Conservation (phyloP, 441 rosid genomes). For the Brassica balearica region DNA sequence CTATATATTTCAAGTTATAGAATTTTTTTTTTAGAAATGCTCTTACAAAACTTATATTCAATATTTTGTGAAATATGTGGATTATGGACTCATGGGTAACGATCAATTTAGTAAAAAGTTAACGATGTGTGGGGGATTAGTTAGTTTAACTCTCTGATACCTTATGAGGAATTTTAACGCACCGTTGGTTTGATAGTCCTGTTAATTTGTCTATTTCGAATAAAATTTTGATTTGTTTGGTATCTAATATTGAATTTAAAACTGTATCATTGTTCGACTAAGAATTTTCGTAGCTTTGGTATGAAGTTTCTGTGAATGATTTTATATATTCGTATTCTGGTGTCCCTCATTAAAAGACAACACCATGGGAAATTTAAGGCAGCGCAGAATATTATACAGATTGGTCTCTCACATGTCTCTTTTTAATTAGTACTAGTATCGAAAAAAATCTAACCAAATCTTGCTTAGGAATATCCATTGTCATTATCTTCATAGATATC, state of each 20-base stretch:
- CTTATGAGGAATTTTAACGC: background rate
- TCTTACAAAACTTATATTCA: too few species aligned
- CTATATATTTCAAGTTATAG: too few species aligned
- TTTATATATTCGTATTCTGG: background rate
- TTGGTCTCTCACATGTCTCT: conserved; percentile 11
- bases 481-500: conserved; percentile 3
- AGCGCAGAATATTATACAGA: conserved; percentile 7
- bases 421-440: background rate
- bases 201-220: background rate
- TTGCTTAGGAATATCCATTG: conserved; percentile 5
- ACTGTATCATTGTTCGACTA: background rate
- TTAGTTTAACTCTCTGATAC: background rate
- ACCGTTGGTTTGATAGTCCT: background rate
- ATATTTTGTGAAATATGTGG: background rate
- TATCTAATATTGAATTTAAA: background rate
- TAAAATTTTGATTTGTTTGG: background rate
- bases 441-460: conserved; percentile 26
- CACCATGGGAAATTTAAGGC: conserved; percentile 1
- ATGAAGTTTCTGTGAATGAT: background rate
- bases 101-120: background rate
- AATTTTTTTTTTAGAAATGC: too few species aligned
- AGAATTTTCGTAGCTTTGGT: background rate
- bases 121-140: background rate
- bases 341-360: conserved; percentile 23
- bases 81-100: background rate